Evolutionary conservation across 2,329 filamentous ascomycete species (phyloP).

Genomic region (Sclerotinia borealis): DNA sequence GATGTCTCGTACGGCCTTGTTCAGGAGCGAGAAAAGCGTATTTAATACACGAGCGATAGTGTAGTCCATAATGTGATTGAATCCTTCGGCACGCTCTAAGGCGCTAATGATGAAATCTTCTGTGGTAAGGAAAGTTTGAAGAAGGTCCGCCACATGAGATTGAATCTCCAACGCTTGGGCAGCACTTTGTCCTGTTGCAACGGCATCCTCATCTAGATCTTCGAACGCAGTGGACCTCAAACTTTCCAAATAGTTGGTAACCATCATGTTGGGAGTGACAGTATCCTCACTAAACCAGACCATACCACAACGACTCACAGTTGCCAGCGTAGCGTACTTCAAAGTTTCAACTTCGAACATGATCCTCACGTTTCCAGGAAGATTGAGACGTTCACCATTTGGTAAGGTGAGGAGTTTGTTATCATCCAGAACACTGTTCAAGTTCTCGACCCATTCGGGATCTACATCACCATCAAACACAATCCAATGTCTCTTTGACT

Average conservation of each 20-base stretch:
- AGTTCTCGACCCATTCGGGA: constrained; percentile 98
- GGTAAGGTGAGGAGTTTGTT: constrained; percentile 96
- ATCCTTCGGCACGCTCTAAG: constrained; percentile 67
- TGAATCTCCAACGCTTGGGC: constrained; percentile 76
- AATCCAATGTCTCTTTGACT: constrained; percentile 97
- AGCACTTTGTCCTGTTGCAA: constrained; percentile 67
- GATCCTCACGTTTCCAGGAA: constrained; percentile 92
- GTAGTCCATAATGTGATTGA: constrained; percentile 98
- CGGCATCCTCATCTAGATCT: constrained; percentile 88
- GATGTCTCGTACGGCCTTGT: constrained; percentile 86
- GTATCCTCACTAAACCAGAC: constrained; percentile 99
- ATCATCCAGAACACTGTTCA: constrained; percentile 98
- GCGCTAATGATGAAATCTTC: constrained; percentile 78
- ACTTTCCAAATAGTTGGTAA: constrained; percentile 80
- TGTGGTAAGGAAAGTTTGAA: constrained; percentile 67
- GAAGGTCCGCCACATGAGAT: constrained; percentile 68
- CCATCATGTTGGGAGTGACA: constrained; percentile 87
- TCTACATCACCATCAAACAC: constrained; percentile 99
- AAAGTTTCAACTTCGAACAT: constrained; percentile 99
- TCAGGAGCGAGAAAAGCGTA: constrained; percentile 90
- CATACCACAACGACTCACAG: constrained; percentile 99
- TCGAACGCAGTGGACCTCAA: constrained; percentile 82
- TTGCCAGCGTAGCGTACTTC: constrained; percentile 94
- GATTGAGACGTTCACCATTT: constrained; percentile 93
- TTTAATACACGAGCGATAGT: constrained; percentile 84